A percentile compares a stretch with the other conserved stretches of the same genome.
Conservation (phyloP, 371 early-diverging fungal species). For the Apophysomyces elegans region DNA sequence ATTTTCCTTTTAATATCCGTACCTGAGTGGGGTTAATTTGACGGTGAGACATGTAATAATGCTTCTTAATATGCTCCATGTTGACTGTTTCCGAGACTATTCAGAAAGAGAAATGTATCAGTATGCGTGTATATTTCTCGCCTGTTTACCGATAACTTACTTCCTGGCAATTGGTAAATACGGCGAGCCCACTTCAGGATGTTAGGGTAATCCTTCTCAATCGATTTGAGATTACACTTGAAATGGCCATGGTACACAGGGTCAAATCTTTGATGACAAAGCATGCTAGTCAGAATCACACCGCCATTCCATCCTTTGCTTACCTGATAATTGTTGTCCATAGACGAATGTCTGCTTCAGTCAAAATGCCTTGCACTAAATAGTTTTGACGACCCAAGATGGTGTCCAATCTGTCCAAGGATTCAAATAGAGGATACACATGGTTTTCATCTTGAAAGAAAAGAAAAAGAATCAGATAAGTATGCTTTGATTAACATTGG, state of each 20-base stretch:
- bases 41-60: slow-evolving; percentile 88
- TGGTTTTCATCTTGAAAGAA: slow-evolving; percentile 64
- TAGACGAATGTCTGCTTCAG: slow-evolving; percentile 92
- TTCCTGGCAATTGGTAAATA: slow-evolving; percentile 83
- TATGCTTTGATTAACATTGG: no score
- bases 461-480: no score
- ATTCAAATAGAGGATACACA: slow-evolving; percentile 72
- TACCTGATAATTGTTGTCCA: slow-evolving; percentile 91
- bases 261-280: slow-evolving; percentile 60
- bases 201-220: slow-evolving; percentile 85
- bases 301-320: neutral
- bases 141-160: slow-evolving; percentile 22
- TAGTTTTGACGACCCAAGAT: slow-evolving; percentile 75
- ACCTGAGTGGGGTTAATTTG: slow-evolving; percentile 89
- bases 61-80: slow-evolving; percentile 94
- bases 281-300: no score
- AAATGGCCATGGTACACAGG: slow-evolving; percentile 92
- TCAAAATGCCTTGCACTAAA: slow-evolving; percentile 77
- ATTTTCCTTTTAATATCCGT: neutral
- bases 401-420: slow-evolving; percentile 85
- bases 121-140: no score
- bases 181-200: slow-evolving; percentile 84
- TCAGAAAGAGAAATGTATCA: no score
- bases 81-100: slow-evolving; percentile 77
- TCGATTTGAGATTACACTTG: slow-evolving; percentile 86